These are phyloP conservation scores for Podospora pseudoanserina DNA, from an alignment of 495 filamentous ascomycete species.

Conservation along the genomic window DNA sequence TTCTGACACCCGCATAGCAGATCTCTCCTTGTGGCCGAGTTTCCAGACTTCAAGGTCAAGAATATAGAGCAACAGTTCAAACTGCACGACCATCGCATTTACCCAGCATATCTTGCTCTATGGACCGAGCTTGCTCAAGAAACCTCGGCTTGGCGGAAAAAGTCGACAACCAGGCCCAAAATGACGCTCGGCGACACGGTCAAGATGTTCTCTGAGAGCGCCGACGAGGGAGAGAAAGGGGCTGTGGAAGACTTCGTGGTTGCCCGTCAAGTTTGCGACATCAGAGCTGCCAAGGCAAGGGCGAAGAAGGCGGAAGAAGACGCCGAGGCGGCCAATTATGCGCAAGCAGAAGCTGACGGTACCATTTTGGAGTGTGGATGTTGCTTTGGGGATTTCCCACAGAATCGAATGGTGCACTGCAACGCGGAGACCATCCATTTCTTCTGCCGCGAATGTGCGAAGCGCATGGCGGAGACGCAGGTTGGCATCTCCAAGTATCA, in stretches of 20 bases:
- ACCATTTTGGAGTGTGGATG: conserved; percentile 62
- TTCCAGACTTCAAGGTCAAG: conserved; percentile 24
- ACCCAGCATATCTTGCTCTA: conserved; percentile 31
- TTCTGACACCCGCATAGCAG: conserved; percentile 15
- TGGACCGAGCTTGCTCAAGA: conserved; percentile 17
- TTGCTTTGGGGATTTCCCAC: conserved; percentile 63
- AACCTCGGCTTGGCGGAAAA: background rate
- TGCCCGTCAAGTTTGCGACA: conserved; percentile 22
- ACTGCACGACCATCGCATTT: conserved; percentile 23
- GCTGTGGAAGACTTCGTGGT: conserved; percentile 32
- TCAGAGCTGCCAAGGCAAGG: conserved; percentile 17
- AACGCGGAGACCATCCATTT: conserved; percentile 46
- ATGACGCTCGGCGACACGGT: background rate
- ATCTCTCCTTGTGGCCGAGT: conserved; percentile 25
- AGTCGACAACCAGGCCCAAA: conserved; percentile 4
- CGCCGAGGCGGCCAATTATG: conserved; percentile 44
- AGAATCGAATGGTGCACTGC: conserved; percentile 67
- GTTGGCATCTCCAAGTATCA: conserved; percentile 63
- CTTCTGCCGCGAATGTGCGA: conserved; percentile 68
- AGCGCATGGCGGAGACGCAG: conserved; percentile 57
- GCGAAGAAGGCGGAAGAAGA: conserved; percentile 32
- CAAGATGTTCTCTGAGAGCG: background rate
- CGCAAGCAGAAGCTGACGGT: conserved; percentile 44
- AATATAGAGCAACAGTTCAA: conserved; percentile 20
- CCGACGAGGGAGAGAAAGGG: conserved; percentile 16